phyloP scores from a whole-genome alignment of 257 asterid genomes.

The Primulina tabacum region DNA sequence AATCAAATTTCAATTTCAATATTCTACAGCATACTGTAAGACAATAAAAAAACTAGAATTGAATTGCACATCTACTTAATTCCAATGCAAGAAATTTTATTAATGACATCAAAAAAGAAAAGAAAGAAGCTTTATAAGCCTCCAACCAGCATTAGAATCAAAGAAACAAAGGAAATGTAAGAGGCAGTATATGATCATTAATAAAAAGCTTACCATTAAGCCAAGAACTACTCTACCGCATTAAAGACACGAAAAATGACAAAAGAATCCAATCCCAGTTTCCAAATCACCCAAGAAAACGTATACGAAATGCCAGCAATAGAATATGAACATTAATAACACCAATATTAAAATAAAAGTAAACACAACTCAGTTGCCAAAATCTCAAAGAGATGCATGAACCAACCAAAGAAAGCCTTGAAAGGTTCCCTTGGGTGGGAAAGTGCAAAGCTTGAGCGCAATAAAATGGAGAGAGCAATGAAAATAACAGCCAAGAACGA shows the following conservation, averaged over 20 bases:
- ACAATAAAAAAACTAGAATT: not conserved
- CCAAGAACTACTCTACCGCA: not conserved
- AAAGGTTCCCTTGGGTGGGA: constrained; percentile 32
- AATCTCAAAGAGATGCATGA: constrained; percentile 18
- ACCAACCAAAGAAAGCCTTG: constrained; percentile 41
- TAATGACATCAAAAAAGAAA: not conserved
- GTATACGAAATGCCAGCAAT: constrained; percentile 7
- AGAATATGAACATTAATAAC: not conserved
- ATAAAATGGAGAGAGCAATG: constrained; percentile 27
- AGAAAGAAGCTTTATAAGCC: constrained; percentile 8
- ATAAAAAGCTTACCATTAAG: constrained; percentile 1
- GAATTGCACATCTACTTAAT: not conserved
- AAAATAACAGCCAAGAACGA: constrained; percentile 25
- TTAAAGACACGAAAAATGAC: not conserved
- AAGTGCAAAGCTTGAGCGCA: constrained; percentile 29
- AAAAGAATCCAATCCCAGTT: not conserved
- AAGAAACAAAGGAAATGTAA: not conserved
- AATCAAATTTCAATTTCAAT: constrained; percentile 3
- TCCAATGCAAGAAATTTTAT: constrained; percentile 11
- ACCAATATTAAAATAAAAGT: constrained; percentile 6
- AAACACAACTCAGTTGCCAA: constrained; percentile 29
- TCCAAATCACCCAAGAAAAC: constrained; percentile 9
- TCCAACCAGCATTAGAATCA: constrained; percentile 2
- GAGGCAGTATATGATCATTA: not conserved
- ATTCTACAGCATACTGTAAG: not conserved